These are phyloP conservation scores for Phylloporus sp. DNA, from an alignment of 1,284 basidiomycete species.

Conservation along the genomic window DNA sequence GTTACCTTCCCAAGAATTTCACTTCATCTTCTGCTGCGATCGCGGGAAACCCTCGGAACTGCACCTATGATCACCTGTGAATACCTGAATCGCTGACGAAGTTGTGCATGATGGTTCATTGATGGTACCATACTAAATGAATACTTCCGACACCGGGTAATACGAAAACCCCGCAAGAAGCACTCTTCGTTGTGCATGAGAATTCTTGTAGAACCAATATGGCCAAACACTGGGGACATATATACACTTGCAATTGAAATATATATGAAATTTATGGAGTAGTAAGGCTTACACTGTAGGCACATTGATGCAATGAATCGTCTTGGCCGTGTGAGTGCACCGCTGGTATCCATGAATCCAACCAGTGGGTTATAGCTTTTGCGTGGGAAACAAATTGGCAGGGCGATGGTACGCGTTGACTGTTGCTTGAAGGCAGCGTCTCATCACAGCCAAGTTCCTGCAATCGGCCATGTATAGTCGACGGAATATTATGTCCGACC, in stretches of 20 bases:
- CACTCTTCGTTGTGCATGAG: too few relatives aligned
- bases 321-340: neutral
- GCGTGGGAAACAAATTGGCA: conserved; percentile 10
- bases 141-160: neutral
- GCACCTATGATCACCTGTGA: neutral
- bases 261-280: neutral
- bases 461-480: conserved; percentile 2
- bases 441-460: neutral
- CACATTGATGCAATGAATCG: neutral
- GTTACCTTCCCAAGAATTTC: neutral
- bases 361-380: neutral
- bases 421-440: neutral
- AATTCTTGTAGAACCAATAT: too few relatives aligned
- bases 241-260: neutral
- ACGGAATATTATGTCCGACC: neutral
- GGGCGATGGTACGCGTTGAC: neutral
- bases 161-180: neutral
- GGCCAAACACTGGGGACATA: neutral
- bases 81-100: neutral
- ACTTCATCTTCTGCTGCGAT: too few relatives aligned
- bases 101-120: too few relatives aligned
- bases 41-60: neutral
- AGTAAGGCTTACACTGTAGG: too few relatives aligned
- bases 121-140: neutral
- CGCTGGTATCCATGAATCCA: neutral